phyloP scores from a whole-genome alignment of 805 yeast genomes.

The Yarrowia sp. region DNA sequence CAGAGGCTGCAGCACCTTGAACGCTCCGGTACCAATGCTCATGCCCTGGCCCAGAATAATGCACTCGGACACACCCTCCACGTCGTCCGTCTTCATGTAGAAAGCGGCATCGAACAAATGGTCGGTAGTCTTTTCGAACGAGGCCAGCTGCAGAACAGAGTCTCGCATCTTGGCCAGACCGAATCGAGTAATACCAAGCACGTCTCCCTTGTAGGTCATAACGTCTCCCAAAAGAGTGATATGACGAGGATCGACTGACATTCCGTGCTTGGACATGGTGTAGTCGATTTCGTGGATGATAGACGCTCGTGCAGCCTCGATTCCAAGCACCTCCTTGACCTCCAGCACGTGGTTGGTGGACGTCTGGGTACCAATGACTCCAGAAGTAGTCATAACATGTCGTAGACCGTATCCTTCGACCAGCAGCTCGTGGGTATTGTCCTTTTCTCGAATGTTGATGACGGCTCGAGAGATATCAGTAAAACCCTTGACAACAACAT shows the following conservation, averaged over 20 bases:
- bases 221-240: conserved; percentile 96
- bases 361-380: conserved; percentile 85
- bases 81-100: conserved; percentile 91
- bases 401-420: conserved; percentile 98
- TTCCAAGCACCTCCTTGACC: conserved; percentile 84
- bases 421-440: conserved; percentile 76
- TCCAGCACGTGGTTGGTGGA: conserved; percentile 90
- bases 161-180: conserved; percentile 99
- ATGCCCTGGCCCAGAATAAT: conserved; percentile 96
- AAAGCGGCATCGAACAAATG: conserved; percentile 97
- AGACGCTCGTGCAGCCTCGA: conserved; percentile 94
- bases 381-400: conserved; percentile 96
- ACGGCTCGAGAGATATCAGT: conserved; percentile 93
- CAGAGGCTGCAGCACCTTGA: conserved; percentile 55
- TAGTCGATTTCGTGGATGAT: conserved; percentile 93
- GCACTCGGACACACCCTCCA: conserved; percentile 97
- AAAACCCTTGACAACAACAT: conserved; percentile 88
- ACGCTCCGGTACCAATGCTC: conserved; percentile 96
- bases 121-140: conserved; percentile 97
- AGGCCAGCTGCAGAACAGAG: conserved; percentile 92
- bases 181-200: conserved; percentile 94
- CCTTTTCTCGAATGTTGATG: conserved; percentile 83
- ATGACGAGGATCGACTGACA: conserved; percentile 99
- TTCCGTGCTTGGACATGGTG: conserved; percentile 98
- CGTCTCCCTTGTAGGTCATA: conserved; percentile 98